phyloP scores from a whole-genome alignment of 75 land plant species.

The Cryptomeria japonica region DNA sequence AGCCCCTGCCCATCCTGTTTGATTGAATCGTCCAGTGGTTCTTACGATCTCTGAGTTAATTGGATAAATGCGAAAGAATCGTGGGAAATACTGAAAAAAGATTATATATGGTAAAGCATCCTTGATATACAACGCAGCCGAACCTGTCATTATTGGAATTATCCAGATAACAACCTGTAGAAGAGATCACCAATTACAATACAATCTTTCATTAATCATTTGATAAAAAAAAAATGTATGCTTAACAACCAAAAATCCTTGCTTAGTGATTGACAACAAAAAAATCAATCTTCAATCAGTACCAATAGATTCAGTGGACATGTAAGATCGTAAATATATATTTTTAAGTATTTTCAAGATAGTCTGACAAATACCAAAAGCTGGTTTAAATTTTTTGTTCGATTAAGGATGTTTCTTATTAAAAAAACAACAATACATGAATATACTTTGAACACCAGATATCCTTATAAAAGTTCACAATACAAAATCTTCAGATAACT shows the following conservation, averaged over 20 bases:
- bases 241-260: neutral
- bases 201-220: neutral
- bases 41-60: slow-evolving; percentile 66
- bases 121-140: slow-evolving; percentile 60
- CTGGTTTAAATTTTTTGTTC: too few relatives aligned
- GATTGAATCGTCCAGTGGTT: slow-evolving; percentile 77
- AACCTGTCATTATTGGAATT: slow-evolving; percentile 41
- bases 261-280: neutral
- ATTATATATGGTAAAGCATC: slow-evolving; percentile 65
- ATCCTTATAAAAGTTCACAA: too few relatives aligned
- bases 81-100: slow-evolving; percentile 77
- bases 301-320: neutral
- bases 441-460: too few relatives aligned
- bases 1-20: slow-evolving; percentile 97
- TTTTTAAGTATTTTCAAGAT: too few relatives aligned
- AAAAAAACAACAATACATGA: too few relatives aligned
- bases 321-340: too few relatives aligned
- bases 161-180: slow-evolving; percentile 77
- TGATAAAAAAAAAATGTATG: neutral
- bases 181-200: neutral
- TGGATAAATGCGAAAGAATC: slow-evolving; percentile 71
- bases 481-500: too few relatives aligned
- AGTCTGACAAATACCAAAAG: too few relatives aligned
- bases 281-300: neutral
- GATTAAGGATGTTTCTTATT: too few relatives aligned